phyloP scores from a whole-genome alignment of 2,329 filamentous ascomycete species.

The Curvularia sp. region DNA sequence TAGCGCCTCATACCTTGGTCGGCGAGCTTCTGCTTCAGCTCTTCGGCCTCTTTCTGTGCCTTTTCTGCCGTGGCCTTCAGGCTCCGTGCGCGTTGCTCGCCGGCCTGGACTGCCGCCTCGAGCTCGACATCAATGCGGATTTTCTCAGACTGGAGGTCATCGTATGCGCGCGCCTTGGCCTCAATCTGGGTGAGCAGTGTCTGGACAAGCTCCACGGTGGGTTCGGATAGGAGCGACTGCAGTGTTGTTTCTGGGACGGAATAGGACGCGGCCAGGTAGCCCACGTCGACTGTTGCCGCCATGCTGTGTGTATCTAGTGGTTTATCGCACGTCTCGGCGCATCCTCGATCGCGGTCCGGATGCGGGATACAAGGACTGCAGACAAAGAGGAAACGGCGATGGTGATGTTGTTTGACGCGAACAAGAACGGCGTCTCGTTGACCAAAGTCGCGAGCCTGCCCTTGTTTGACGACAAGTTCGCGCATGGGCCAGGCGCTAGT shows the following conservation, averaged over 20 bases:
- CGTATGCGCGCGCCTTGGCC: conserved; percentile 80
- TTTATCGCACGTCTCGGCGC: conserved; percentile 28
- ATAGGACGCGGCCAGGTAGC: conserved; percentile 76
- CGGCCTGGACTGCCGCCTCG: conserved; percentile 84
- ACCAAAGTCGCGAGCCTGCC: conserved; percentile 30
- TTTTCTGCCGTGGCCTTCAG: conserved; percentile 85
- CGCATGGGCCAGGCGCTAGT: conserved; percentile 24
- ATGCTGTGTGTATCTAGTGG: conserved; percentile 52
- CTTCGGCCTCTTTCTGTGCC: conserved; percentile 81
- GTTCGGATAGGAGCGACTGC: conserved; percentile 67
- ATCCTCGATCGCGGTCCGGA: conserved; percentile 21
- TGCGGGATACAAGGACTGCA: conserved; percentile 19
- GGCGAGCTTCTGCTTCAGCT: conserved; percentile 79
- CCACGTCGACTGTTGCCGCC: conserved; percentile 69
- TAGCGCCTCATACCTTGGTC: conserved; percentile 72
- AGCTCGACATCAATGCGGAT: conserved; percentile 89
- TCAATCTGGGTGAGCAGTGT: conserved; percentile 77
- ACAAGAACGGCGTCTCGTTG: conserved; percentile 24
- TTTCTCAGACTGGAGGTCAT: conserved; percentile 85
- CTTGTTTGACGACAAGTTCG: conserved; percentile 29
- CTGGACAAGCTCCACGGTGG: conserved; percentile 79
- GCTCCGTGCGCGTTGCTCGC: conserved; percentile 81
- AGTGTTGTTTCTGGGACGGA: conserved; percentile 71
- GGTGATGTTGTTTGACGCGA: conserved; percentile 19
- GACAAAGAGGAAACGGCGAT: conserved; percentile 36